phyloP scores from a whole-genome alignment of 164 flowering plant species.

The Cinnamomum micranthum region DNA sequence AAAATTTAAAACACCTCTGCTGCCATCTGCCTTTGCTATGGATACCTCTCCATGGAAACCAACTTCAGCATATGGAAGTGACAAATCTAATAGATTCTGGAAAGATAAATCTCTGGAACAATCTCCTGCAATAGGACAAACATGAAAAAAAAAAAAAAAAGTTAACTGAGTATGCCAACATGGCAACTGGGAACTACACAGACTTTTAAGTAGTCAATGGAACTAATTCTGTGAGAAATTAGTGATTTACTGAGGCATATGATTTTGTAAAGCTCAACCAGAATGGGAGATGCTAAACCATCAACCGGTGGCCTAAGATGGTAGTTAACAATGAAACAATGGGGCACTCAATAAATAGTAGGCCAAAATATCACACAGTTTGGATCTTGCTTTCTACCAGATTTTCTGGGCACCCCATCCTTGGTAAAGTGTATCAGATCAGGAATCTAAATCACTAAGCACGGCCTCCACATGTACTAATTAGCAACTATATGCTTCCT shows the following conservation, averaged over 20 bases:
- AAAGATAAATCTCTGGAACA: slow-evolving; percentile 55
- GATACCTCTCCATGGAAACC: slow-evolving; percentile 58
- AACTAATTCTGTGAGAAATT: neutral
- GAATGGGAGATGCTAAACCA: too few relatives aligned
- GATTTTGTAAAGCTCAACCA: neutral
- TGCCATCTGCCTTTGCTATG: slow-evolving; percentile 76
- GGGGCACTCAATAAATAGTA: too few relatives aligned
- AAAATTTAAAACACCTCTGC: slow-evolving; percentile 69
- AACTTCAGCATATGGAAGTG: slow-evolving; percentile 92
- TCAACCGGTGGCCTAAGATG: too few relatives aligned
- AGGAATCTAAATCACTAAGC: neutral
- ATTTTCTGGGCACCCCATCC: neutral
- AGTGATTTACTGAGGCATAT: neutral
- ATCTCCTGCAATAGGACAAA: slow-evolving; percentile 48
- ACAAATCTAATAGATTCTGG: slow-evolving; percentile 53
- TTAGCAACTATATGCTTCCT: neutral
- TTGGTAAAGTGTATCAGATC: neutral
- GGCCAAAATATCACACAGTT: neutral
- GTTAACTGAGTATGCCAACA: neutral
- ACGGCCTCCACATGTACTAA: neutral
- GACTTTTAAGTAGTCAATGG: neutral
- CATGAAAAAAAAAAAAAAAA: neutral
- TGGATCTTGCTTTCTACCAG: neutral
- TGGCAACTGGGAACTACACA: neutral
- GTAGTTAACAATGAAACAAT: too few relatives aligned